Conservation (phyloP, 306 rosid species). For the Cyamopsis tetragonoloba region DNA sequence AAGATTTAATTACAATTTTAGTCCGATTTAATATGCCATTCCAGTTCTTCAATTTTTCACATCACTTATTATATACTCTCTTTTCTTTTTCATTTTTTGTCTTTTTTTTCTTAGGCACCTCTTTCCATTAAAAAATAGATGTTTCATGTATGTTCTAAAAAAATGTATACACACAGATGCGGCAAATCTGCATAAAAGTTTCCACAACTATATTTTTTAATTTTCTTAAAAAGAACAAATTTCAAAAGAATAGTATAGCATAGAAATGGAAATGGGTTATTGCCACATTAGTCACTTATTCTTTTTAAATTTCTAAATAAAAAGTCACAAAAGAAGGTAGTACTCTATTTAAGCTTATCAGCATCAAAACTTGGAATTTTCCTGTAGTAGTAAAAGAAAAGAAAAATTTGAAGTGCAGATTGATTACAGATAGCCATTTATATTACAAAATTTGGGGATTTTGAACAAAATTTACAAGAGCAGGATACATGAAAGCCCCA, state of each 20-base stretch:
- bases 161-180: too few species aligned
- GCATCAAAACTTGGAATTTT: not conserved
- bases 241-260: not conserved
- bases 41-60: too few species aligned
- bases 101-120: too few species aligned
- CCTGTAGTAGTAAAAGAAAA: not conserved
- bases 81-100: not conserved
- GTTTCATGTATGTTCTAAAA: too few species aligned
- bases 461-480: conserved; percentile 30
- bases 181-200: too few species aligned
- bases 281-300: not conserved
- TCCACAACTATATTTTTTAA: too few species aligned
- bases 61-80: too few species aligned
- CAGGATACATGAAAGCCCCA: not conserved
- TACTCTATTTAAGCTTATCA: not conserved
- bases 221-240: not conserved
- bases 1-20: too few species aligned
- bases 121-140: too few species aligned
- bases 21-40: too few species aligned
- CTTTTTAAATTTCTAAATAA: not conserved
- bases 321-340: not conserved
- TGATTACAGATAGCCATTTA: not conserved
- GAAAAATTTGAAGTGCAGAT: not conserved
- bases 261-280: not conserved
- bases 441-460: conserved; percentile 31